Evolutionary conservation across 2,329 filamentous ascomycete species (phyloP).

Genomic region (Aspergillus versicolor): DNA sequence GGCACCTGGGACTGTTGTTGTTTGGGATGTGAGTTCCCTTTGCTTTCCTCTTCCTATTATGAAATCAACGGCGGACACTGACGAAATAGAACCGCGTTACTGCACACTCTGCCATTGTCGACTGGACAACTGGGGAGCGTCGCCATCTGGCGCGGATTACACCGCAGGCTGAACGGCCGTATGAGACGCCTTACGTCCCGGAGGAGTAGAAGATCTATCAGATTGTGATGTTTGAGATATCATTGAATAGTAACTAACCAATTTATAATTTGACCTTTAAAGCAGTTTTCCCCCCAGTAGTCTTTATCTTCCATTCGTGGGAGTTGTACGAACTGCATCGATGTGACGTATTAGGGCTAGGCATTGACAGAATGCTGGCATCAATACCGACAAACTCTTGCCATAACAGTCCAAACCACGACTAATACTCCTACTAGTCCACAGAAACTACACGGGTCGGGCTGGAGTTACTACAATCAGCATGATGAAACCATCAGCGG

Average conservation of each 20-base stretch:
- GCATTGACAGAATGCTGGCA: no score
- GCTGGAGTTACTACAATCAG: not conserved
- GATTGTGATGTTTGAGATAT: no score
- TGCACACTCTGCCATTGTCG: constrained; percentile 37
- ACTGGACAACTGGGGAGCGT: constrained; percentile 29
- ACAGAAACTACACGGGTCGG: no score
- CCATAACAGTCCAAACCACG: no score
- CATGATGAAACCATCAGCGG: constrained; percentile 2
- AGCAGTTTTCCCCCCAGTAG: no score
- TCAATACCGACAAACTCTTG: no score
- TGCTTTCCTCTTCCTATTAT: constrained; percentile 29
- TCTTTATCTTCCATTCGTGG: no score
- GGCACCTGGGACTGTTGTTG: constrained; percentile 27
- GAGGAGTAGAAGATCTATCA: not conserved
- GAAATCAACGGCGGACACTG: constrained; percentile 16
- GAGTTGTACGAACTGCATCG: no score
- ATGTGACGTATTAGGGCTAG: no score
- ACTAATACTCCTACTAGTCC: no score
- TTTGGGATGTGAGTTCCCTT: constrained; percentile 38
- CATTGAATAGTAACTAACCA: no score
- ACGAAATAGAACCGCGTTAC: constrained; percentile 34
- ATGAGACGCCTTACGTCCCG: constrained; percentile 22
- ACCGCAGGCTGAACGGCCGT: constrained; percentile 28
- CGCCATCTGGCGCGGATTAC: constrained; percentile 31
- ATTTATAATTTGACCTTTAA: no score